phyloP scores from a whole-genome alignment of 2,329 filamentous ascomycete genomes.

The Phaeosphaeriaceae sp. region DNA sequence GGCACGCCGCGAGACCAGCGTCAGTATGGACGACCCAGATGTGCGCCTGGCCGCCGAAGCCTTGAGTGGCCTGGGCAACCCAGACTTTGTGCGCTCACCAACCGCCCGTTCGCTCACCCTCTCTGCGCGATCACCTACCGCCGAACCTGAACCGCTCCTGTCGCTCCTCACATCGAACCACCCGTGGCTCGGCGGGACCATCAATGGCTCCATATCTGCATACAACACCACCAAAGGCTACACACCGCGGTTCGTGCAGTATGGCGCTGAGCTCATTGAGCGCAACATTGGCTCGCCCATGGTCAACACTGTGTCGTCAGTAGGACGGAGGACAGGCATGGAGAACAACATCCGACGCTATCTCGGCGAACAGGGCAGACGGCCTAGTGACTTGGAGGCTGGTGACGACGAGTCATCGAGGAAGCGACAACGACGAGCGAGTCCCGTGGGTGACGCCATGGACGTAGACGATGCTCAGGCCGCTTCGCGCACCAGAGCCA shows the following conservation, averaged over 20 bases:
- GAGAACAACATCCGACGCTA: constrained; percentile 89
- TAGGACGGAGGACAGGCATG: constrained; percentile 84
- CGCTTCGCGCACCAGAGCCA: constrained; percentile 52
- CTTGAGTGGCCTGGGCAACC: constrained; percentile 57
- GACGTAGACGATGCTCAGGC: constrained; percentile 56
- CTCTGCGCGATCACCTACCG: constrained; percentile 45
- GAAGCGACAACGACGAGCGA: constrained; percentile 55
- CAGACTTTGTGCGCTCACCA: constrained; percentile 45
- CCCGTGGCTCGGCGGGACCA: constrained; percentile 82
- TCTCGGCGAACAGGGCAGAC: constrained; percentile 63
- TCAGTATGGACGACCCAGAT: constrained; percentile 58
- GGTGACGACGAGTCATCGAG: constrained; percentile 45
- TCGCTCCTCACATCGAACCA: constrained; percentile 88
- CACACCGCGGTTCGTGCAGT: constrained; percentile 82
- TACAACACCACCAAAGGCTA: constrained; percentile 91
- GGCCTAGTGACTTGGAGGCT: constrained; percentile 60
- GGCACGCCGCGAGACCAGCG: constrained; percentile 47
- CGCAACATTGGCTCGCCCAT: constrained; percentile 82
- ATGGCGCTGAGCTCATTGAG: constrained; percentile 90
- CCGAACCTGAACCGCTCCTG: constrained; percentile 78
- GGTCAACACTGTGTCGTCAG: constrained; percentile 83
- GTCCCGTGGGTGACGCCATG: constrained; percentile 46
- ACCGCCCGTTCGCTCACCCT: constrained; percentile 7
- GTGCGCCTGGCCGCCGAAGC: constrained; percentile 59
- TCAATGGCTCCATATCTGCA: constrained; percentile 82